Base-by-base conservation (phyloP, 768 basidiomycete genomes). In the Porphyrellus cyaneotinctus region DNA sequence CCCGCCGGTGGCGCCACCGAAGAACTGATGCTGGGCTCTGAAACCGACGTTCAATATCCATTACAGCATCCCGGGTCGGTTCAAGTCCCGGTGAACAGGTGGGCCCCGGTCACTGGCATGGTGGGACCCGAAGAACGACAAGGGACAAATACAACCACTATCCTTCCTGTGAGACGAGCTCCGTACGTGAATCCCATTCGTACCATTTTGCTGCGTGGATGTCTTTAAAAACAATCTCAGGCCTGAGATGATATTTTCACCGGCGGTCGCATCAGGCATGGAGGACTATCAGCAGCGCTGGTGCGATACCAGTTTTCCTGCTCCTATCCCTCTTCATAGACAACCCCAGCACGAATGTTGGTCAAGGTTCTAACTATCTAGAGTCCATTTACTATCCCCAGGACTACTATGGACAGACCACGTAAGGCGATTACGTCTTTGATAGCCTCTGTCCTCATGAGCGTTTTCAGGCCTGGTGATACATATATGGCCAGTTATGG, bases 171-270 rank as follows among this genome's bases (percentile, higher is more conserved):
- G 5, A 51, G 36, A 41, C 59, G 39, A 47, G 17, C 20, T n/a
- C 28, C 5, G 65, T 64, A 56, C 3, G 64, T 55, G 12, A 35
- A 51, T 28, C 22, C 37, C 53, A 26, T 14, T 46, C 28, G 24
- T 28, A 15, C 8, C 38, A 26, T 46, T 20, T 17, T 14, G 13
- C 38, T 39, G 6, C n/a, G 42, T 23, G n/a, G 13, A 24, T 2
- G 22, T 6, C 31, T 33, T 17, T 22, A 18, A n/a, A 42, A 44
- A 45, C 26, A 14, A 8, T 36, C 31, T 6, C 42, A 65, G 65
- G 43, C 18, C 43, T 23, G 55, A 42, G 24, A 30, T n/a, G 12
- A 6, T n/a, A 11, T 48, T 57, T 45, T 15, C 33, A 22, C 31
- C 51, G 10, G 31, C 43, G n/a, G n/a, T n/a, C 9, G 31, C 26